These are phyloP conservation scores for Alternaria triticimaculans DNA, from an alignment of 2,329 filamentous ascomycete species.

Conservation along the genomic window DNA sequence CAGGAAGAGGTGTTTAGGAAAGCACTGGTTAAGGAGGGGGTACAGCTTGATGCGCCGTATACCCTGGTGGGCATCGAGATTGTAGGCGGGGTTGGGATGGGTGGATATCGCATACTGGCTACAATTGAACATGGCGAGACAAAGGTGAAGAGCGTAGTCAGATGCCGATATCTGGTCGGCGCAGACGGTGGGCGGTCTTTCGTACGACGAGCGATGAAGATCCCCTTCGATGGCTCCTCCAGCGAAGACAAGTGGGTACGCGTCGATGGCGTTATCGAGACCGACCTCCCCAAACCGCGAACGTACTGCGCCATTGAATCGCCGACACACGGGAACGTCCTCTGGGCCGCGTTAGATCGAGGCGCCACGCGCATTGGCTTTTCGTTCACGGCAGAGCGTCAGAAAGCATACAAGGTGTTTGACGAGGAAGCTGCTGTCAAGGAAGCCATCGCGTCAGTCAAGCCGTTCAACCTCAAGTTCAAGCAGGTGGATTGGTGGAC, in stretches of 20 bases:
- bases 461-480: conserved; percentile 51
- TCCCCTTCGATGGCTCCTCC: conserved; percentile 59
- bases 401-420: conserved; percentile 46
- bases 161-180: conserved; percentile 59
- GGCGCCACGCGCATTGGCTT: conserved; percentile 63
- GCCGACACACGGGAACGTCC: conserved; percentile 61
- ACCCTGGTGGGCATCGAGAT: conserved; percentile 50
- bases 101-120: conserved; percentile 35
- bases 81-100: conserved; percentile 39
- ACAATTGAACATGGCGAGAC: conserved; percentile 40
- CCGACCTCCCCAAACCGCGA: conserved; percentile 57
- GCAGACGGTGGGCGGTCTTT: conserved; percentile 60
- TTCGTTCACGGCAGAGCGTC: conserved; percentile 55
- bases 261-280: conserved; percentile 59
- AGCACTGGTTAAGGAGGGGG: conserved; percentile 48
- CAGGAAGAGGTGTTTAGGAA: conserved; percentile 61
- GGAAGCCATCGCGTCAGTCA: conserved; percentile 50
- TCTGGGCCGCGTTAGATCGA: conserved; percentile 62
- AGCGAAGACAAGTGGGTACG: conserved; percentile 62
- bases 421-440: conserved; percentile 47
- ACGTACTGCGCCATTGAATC: conserved; percentile 59
- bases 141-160: conserved; percentile 34
- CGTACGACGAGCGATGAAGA: conserved; percentile 55
- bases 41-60: conserved; percentile 45
- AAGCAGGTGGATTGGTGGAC: conserved; percentile 54